Base-by-base conservation (phyloP, 1,139 yeast species). In the Zygosaccharomyces sapae region DNA sequence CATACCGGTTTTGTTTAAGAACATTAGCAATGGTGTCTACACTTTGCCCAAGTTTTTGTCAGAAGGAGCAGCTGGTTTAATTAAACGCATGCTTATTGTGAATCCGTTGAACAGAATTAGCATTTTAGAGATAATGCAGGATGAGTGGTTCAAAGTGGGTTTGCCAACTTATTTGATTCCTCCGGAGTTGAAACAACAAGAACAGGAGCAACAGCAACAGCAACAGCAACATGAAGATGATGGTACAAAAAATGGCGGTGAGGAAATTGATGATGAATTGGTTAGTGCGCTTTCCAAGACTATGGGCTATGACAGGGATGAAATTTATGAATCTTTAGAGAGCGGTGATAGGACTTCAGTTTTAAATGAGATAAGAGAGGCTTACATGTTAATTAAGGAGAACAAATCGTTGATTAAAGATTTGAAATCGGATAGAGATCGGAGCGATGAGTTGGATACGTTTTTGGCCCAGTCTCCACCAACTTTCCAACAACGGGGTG, bases 71-170 rank as follows among this genome's bases (percentile, higher is more conserved):
- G 85, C 88, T 60, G 81, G 83, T 61, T 70, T 92, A 57, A 77
- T 92, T 55, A 87, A 95, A 34, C 79, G 88, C 62, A 94, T 92
- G 98, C 77, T 92, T 56, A 96, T 92, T 52, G 99, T 94, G 29
- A 90, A 92, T 65, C 98, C 99, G 29, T 75, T 92, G 65, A 88
- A 90, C 66, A 81, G 99, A 72, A 92, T 94, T 51, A 90, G 97
- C 13, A 89, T 92, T 46, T 90, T 84, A 60, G 97, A 88, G 63
- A 87, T 92, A 45, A 84, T 90, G 85, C 88, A 90, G 61, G 97
- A 92, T 65, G 92, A 87, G 54, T 92, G 99, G 99, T 92, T 92
- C 70, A 83, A 81, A 57, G 81, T 81, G 9, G 89, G 81, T 48
- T 77, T 94, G 54, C 89, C 92, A 39, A 90, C 84, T 19, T 88